These are phyloP conservation scores for Gossypium australe DNA, from an alignment of 345 rosid genomes.

Conservation along the genomic window DNA sequence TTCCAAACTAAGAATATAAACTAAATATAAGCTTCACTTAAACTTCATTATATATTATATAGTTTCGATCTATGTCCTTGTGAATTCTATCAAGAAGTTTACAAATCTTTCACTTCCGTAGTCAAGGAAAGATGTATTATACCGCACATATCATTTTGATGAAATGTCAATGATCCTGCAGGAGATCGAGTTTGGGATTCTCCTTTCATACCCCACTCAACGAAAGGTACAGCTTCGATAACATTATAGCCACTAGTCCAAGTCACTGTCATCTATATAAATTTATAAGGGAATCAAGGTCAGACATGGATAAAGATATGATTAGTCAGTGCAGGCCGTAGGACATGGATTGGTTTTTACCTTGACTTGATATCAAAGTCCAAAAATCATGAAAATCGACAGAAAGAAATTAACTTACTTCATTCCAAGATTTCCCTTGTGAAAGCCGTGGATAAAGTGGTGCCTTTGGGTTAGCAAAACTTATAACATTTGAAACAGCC, in stretches of 20 bases:
- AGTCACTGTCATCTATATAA: background rate
- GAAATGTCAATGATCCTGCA: conserved; percentile 4
- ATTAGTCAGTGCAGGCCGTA: background rate
- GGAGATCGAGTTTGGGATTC: conserved; percentile 2
- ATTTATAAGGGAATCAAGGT: background rate
- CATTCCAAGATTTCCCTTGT: conserved; percentile 3
- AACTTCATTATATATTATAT: background rate
- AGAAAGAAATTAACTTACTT: background rate
- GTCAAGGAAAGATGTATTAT: background rate
- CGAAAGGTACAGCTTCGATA: background rate
- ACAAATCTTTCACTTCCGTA: background rate
- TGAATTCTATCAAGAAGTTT: background rate
- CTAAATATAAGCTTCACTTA: background rate
- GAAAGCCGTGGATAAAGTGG: background rate
- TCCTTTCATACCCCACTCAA: background rate
- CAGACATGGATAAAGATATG: background rate
- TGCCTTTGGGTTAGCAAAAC: conserved; percentile 4
- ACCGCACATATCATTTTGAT: background rate
- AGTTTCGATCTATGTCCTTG: background rate
- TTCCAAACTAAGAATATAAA: background rate
- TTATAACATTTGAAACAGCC: background rate
- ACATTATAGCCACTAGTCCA: background rate
- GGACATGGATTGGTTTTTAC: background rate
- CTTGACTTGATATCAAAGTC: background rate
- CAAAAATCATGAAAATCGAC: background rate